Conservation (phyloP, 176 grass and related monocot genomes). For the Bonia amplexicaulis region DNA sequence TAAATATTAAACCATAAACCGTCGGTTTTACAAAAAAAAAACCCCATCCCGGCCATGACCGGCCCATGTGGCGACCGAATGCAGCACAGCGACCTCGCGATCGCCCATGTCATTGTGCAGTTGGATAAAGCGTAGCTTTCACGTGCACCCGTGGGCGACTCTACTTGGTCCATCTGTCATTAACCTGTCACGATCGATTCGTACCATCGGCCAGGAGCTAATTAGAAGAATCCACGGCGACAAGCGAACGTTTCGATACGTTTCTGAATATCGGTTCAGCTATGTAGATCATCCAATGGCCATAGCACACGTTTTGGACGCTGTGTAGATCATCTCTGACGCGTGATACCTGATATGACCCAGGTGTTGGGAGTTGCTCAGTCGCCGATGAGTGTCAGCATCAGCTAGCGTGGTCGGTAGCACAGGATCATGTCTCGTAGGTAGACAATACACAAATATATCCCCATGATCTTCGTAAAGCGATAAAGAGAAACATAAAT, state of each 20-base stretch:
- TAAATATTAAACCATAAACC: too few relatives aligned
- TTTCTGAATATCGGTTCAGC: background rate
- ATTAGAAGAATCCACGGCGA: background rate
- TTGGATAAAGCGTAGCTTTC: background rate
- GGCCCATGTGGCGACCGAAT: background rate
- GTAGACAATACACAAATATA: background rate
- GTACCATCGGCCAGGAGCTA: background rate
- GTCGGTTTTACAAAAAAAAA: too few relatives aligned
- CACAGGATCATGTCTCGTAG: background rate
- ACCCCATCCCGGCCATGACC: too few relatives aligned
- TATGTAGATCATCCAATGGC: background rate
- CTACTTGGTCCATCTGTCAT: conserved; percentile 4
- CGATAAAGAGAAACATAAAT: background rate
- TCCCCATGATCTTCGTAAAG: background rate
- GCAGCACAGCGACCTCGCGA: background rate
- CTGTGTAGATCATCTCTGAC: background rate
- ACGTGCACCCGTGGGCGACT: background rate
- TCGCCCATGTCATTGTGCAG: background rate
- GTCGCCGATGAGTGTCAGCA: background rate
- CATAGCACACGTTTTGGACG: background rate
- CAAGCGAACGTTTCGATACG: background rate
- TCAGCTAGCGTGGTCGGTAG: conserved; percentile 27
- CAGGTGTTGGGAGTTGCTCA: background rate
- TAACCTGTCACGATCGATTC: background rate
- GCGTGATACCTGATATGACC: background rate